A percentile compares a stretch with the other conserved stretches of the same genome.
Evolutionary conservation across 495 filamentous ascomycete species (phyloP).

Genomic region (Aspergillus panamensis): DNA sequence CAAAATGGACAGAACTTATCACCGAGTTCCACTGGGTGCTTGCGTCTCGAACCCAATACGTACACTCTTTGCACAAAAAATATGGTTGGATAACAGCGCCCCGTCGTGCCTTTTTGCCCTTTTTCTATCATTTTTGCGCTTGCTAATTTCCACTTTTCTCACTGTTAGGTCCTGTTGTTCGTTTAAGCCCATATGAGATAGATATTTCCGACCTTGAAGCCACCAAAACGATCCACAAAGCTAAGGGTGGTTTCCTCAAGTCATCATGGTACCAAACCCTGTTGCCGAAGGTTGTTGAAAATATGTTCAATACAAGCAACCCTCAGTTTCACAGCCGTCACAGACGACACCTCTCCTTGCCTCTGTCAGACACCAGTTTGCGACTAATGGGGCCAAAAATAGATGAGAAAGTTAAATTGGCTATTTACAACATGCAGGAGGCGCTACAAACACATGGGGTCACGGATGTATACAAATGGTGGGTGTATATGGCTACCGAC

Average conservation of each 20-base stretch:
- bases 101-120: background rate
- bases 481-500: slow-evolving; percentile 54
- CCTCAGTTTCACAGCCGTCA: slow-evolving; percentile 27
- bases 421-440: slow-evolving; percentile 33
- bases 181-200: slow-evolving; percentile 37
- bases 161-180: slow-evolving; percentile 37
- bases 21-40: slow-evolving; percentile 1
- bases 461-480: slow-evolving; percentile 55
- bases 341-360: slow-evolving; percentile 31
- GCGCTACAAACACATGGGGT: slow-evolving; percentile 30
- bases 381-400: slow-evolving; percentile 31
- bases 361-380: slow-evolving; percentile 38
- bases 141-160: background rate
- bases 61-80: slow-evolving; percentile 18
- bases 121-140: background rate
- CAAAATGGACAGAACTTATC: slow-evolving; percentile 14
- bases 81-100: slow-evolving; percentile 16
- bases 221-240: slow-evolving; percentile 34
- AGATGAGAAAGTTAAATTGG: slow-evolving; percentile 22
- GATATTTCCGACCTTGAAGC: slow-evolving; percentile 31
- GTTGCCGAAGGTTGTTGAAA: slow-evolving; percentile 14
- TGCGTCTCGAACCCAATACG: slow-evolving; percentile 9
- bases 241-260: slow-evolving; percentile 28
- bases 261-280: slow-evolving; percentile 21
- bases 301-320: slow-evolving; percentile 33